Evolutionary conservation across 805 yeast species (phyloP).

Genomic region (Metschnikowia arizonensis): DNA sequence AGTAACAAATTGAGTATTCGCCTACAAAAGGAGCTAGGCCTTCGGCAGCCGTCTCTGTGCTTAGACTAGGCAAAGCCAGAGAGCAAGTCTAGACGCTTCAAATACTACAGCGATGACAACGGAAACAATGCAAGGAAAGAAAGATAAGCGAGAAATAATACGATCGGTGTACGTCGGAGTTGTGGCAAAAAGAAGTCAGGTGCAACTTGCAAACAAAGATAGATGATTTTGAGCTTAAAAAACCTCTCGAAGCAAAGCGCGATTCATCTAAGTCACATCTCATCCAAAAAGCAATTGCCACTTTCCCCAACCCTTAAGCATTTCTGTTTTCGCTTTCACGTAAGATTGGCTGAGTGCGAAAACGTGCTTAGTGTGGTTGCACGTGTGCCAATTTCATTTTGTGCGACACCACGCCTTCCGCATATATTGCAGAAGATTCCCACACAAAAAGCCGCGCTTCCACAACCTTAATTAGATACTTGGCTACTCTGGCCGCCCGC

Average conservation of each 20-base stretch:
- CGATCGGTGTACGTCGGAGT: neutral
- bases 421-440: slow-evolving; percentile 4
- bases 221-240: no score
- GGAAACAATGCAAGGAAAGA: neutral
- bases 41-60: slow-evolving; percentile 1
- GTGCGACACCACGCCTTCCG: neutral
- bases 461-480: neutral
- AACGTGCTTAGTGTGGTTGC: slow-evolving; percentile 3
- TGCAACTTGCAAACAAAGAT: neutral
- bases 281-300: neutral
- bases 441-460: slow-evolving; percentile 1
- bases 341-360: neutral
- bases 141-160: slow-evolving; percentile 3
- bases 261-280: neutral
- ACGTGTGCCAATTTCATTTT: slow-evolving; percentile 4
- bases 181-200: neutral
- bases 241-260: neutral
- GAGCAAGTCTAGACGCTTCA: neutral
- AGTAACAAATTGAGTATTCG: slow-evolving; percentile 9
- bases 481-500: neutral
- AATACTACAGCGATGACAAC: neutral
- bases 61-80: neutral
- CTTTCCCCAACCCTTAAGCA: neutral
- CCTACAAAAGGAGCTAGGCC: slow-evolving; percentile 6
- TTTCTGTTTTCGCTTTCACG: neutral